Evolutionary conservation across 2,329 filamentous ascomycete species (phyloP).

Genomic region (Pleurostoma richardsiae): DNA sequence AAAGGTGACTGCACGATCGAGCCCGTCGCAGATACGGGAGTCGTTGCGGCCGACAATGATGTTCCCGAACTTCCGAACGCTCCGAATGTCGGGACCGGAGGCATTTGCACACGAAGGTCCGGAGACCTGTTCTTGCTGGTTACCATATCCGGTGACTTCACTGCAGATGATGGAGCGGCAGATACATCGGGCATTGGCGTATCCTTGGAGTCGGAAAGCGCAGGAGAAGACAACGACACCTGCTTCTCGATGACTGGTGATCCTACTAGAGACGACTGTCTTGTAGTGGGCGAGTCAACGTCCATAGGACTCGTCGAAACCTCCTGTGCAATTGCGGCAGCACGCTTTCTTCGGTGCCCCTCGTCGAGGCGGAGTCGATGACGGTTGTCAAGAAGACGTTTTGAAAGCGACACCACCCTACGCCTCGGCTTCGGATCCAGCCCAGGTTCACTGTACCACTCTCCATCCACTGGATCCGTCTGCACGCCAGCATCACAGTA

Average conservation of each 20-base stretch:
- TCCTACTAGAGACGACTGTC: slow-evolving; percentile 13
- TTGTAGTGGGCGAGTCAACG: slow-evolving; percentile 29
- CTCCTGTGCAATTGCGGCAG: slow-evolving; percentile 16
- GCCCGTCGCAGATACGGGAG: slow-evolving; percentile 40
- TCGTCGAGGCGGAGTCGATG: slow-evolving; percentile 36
- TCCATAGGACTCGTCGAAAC: slow-evolving; percentile 31
- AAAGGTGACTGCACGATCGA: slow-evolving; percentile 46
- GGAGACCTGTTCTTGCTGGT: slow-evolving; percentile 31
- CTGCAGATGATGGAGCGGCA: slow-evolving; percentile 12
- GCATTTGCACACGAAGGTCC: slow-evolving; percentile 50
- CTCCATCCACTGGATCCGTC: slow-evolving; percentile 48
- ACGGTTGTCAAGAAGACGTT: slow-evolving; percentile 45
- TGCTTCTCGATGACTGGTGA: slow-evolving; percentile 4
- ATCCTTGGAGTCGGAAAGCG: slow-evolving; percentile 13
- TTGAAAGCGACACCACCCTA: slow-evolving; percentile 47
- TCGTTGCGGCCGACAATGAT: slow-evolving; percentile 29
- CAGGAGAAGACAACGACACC: slow-evolving; percentile 3
- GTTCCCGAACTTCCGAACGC: slow-evolving; percentile 16
- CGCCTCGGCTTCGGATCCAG: slow-evolving; percentile 34
- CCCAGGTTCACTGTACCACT: slow-evolving; percentile 41
- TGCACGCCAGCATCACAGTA: slow-evolving; percentile 50
- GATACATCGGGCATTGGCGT: slow-evolving; percentile 27
- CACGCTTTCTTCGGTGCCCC: slow-evolving; percentile 25
- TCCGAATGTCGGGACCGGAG: slow-evolving; percentile 48
- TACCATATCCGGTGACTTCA: slow-evolving; percentile 7